Conservation (phyloP, 2,329 filamentous ascomycete genomes). For the Phialocephala subalpina region DNA sequence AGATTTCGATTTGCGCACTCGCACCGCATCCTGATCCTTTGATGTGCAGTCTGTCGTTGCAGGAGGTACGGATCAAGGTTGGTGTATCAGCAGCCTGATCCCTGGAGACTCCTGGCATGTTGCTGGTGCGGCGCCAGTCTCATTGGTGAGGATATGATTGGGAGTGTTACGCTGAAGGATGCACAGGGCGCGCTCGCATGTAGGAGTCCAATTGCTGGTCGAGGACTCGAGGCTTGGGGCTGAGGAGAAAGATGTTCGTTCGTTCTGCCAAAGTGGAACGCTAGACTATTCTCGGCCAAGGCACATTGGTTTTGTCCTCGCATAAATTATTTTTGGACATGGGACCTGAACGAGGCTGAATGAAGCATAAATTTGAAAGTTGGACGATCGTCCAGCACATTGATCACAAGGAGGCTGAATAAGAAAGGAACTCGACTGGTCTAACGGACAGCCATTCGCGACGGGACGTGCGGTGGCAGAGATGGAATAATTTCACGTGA, state of each 20-base stretch:
- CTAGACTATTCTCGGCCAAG: no score
- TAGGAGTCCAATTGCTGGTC: not conserved
- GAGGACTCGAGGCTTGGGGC: not conserved
- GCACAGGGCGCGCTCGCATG: slow-evolving; percentile 7
- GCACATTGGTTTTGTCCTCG: not conserved
- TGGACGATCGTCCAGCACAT: slow-evolving; percentile 3
- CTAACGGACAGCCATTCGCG: not conserved
- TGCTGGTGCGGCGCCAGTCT: not conserved
- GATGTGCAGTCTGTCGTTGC: not conserved
- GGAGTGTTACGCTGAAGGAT: slow-evolving; percentile 2
- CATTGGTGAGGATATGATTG: not conserved
- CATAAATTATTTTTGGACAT: slow-evolving; percentile 6
- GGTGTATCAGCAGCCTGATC: slow-evolving; percentile 12
- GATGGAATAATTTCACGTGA: slow-evolving; percentile 4
- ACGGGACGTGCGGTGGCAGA: not conserved
- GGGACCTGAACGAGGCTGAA: slow-evolving; percentile 1
- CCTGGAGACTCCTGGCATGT: not conserved
- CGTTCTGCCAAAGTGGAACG: not conserved
- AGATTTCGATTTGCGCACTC: not conserved
- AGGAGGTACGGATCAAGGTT: not conserved
- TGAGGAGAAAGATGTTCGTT: not conserved
- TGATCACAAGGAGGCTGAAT: not conserved
- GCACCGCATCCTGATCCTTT: not conserved
- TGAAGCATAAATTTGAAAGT: slow-evolving; percentile 7
- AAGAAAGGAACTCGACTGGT: not conserved